phyloP scores from a whole-genome alignment of 2,329 filamentous ascomycete species.

The Madurella fahalii region DNA sequence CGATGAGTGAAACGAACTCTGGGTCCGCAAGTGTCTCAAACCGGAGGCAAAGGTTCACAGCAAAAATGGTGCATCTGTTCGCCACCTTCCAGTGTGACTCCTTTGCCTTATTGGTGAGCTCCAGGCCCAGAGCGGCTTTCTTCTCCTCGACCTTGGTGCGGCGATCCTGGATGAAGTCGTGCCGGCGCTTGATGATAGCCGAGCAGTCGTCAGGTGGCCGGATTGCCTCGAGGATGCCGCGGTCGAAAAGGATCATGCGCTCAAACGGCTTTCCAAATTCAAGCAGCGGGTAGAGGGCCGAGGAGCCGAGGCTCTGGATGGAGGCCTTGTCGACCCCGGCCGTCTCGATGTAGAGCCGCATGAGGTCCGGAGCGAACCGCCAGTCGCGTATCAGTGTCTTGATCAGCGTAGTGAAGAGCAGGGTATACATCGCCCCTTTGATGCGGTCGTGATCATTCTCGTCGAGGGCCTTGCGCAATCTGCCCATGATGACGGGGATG shows the following conservation, averaged over 20 bases:
- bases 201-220: slow-evolving; percentile 63
- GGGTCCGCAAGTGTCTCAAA: slow-evolving; percentile 82
- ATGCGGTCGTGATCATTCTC: slow-evolving; percentile 83
- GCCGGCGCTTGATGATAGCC: slow-evolving; percentile 60
- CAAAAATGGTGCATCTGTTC: slow-evolving; percentile 81
- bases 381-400: slow-evolving; percentile 89
- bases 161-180: slow-evolving; percentile 70
- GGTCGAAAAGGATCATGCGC: slow-evolving; percentile 76
- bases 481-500: slow-evolving; percentile 79
- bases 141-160: slow-evolving; percentile 74
- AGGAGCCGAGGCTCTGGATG: slow-evolving; percentile 82
- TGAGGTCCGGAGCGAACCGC: slow-evolving; percentile 87
- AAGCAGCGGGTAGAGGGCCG: slow-evolving; percentile 78
- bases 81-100: slow-evolving; percentile 96
- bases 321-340: slow-evolving; percentile 89
- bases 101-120: slow-evolving; percentile 72
- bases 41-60: slow-evolving; percentile 84
- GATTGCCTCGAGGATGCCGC: slow-evolving; percentile 65
- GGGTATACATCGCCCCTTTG: slow-evolving; percentile 88
- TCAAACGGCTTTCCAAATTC: slow-evolving; percentile 90
- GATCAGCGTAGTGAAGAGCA: slow-evolving; percentile 82
- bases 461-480: slow-evolving; percentile 73
- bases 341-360: slow-evolving; percentile 85
- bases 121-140: slow-evolving; percentile 75
- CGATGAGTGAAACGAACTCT: slow-evolving; percentile 77